phyloP scores from a whole-genome alignment of 2,329 filamentous ascomycete genomes.

The Microdochium bolleyi region DNA sequence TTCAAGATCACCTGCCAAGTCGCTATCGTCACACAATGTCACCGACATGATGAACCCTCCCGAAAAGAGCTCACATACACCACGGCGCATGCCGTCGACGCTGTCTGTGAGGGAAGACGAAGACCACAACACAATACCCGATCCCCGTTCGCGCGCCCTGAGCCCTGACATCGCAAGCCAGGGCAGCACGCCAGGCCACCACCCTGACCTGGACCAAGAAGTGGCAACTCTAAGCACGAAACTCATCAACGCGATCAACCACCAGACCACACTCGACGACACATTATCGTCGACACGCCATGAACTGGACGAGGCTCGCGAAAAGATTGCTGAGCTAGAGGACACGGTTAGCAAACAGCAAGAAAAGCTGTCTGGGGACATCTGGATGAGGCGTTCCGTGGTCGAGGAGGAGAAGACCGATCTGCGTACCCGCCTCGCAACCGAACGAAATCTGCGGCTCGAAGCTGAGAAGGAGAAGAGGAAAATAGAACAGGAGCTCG shows the following conservation, averaged over 20 bases:
- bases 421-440: slow-evolving; percentile 49
- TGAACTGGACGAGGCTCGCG: slow-evolving; percentile 68
- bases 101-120: slow-evolving; percentile 41
- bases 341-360: slow-evolving; percentile 56
- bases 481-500: slow-evolving; percentile 85
- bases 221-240: slow-evolving; percentile 90
- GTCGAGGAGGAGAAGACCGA: slow-evolving; percentile 65
- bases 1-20: slow-evolving; percentile 26
- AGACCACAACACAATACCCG: slow-evolving; percentile 62
- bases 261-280: slow-evolving; percentile 88
- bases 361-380: slow-evolving; percentile 63
- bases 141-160: slow-evolving; percentile 47
- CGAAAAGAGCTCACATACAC: slow-evolving; percentile 17
- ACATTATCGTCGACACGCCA: slow-evolving; percentile 73
- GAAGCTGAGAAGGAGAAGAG: slow-evolving; percentile 73
- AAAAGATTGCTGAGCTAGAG: slow-evolving; percentile 63
- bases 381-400: slow-evolving; percentile 67
- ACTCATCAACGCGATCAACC: slow-evolving; percentile 94
- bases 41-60: slow-evolving; percentile 14
- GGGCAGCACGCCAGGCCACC: slow-evolving; percentile 27
- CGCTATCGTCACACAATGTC: slow-evolving; percentile 16
- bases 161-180: slow-evolving; percentile 32
- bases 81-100: slow-evolving; percentile 25
- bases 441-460: slow-evolving; percentile 57
- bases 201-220: slow-evolving; percentile 58